Percentiles rank a stretch among this genome's conserved stretches.
Conservation (phyloP, 495 filamentous ascomycete genomes). For the Hyaloscypha variabilis region DNA sequence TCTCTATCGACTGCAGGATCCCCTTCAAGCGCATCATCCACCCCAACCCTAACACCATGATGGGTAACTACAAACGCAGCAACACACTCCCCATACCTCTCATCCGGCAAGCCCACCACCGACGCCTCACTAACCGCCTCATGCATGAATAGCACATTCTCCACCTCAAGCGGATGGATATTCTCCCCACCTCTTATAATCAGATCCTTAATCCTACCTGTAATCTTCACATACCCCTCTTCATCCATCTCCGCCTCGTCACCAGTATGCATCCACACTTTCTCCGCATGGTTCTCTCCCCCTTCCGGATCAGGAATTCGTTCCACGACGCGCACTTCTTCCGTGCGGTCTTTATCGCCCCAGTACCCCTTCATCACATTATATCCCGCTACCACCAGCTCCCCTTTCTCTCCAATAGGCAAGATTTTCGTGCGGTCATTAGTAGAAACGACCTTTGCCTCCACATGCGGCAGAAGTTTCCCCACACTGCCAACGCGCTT, state of each 20-base stretch:
- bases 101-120: conserved; percentile 83
- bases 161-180: conserved; percentile 92
- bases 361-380: conserved; percentile 91
- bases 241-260: conserved; percentile 90
- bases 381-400: conserved; percentile 85
- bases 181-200: conserved; percentile 96
- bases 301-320: conserved; percentile 46
- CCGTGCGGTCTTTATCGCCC: conserved; percentile 68
- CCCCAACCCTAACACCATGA: conserved; percentile 35
- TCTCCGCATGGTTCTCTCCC: conserved; percentile 17
- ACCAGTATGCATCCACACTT: conserved; percentile 66
- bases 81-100: conserved; percentile 83
- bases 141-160: conserved; percentile 84
- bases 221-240: conserved; percentile 66
- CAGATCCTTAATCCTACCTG: conserved; percentile 80
- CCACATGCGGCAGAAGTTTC: conserved; percentile 71
- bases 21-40: conserved; percentile 26
- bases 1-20: conserved; percentile 13
- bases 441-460: conserved; percentile 79
- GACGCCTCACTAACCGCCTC: conserved; percentile 70
- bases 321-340: conserved; percentile 63
- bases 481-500: conserved; percentile 81
- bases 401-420: conserved; percentile 68
- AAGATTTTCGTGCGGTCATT: conserved; percentile 57
- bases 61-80: conserved; percentile 76